Evolutionary conservation across 78 protist species (phyloP).

Genomic region (Dictyostelium capitatum): DNA sequence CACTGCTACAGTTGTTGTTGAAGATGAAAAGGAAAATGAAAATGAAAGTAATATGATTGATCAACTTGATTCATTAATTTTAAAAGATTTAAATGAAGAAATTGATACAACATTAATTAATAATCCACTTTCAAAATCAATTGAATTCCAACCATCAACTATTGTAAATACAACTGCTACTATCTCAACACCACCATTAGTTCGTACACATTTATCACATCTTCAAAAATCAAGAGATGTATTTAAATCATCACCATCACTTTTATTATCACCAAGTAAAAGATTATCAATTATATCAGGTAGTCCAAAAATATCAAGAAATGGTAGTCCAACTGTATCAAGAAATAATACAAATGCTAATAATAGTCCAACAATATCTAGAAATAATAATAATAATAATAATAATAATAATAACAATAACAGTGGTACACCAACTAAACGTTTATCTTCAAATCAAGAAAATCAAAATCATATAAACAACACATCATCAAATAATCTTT

Average conservation of each 20-base stretch:
- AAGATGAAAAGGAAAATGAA: too few species aligned
- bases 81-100: constrained; percentile 2
- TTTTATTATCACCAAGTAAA: constrained; percentile 14
- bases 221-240: constrained; percentile 16
- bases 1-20: background rate
- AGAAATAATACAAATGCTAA: background rate
- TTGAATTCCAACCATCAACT: background rate
- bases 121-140: constrained; percentile 15
- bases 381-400: background rate
- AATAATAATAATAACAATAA: background rate
- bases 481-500: background rate
- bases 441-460: constrained; percentile 9
- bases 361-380: background rate
- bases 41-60: background rate
- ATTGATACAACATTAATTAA: background rate
- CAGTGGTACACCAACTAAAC: constrained; percentile 12
- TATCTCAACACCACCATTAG: background rate
- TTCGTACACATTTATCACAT: background rate
- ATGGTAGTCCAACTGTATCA: background rate
- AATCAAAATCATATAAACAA: background rate
- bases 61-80: background rate
- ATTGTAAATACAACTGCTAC: background rate
- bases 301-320: background rate
- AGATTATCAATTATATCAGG: background rate
- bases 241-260: constrained; percentile 48